A percentile compares a stretch with the other conserved stretches of the same genome.
These are phyloP conservation scores for Decorospora gaudefroyi DNA, from an alignment of 2,329 filamentous ascomycete genomes.

Conservation along the genomic window DNA sequence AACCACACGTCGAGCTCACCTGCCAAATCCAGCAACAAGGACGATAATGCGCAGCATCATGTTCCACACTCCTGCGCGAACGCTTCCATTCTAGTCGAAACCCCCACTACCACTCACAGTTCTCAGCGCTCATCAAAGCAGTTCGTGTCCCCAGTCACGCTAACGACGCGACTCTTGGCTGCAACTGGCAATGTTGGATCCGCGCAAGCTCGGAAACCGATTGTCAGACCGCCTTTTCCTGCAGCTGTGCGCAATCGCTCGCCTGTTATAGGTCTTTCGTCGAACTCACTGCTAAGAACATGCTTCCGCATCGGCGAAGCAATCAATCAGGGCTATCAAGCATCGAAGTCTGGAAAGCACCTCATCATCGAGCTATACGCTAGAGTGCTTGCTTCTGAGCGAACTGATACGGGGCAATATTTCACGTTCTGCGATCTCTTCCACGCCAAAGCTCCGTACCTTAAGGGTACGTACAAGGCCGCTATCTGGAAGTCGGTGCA, in stretches of 20 bases:
- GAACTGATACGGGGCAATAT: constrained; percentile 61
- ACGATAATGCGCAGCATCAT: neutral
- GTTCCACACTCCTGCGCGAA: neutral
- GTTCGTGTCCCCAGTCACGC: constrained; percentile 35
- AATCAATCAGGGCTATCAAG: constrained; percentile 55
- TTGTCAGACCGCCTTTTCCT: constrained; percentile 60
- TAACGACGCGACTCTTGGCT: constrained; percentile 20
- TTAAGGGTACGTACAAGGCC: constrained; percentile 52
- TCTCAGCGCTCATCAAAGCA: constrained; percentile 12
- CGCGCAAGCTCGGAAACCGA: constrained; percentile 44
- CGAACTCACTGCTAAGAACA: constrained; percentile 56
- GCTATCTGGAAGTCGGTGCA: constrained; percentile 52
- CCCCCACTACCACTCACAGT: neutral
- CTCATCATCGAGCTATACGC: constrained; percentile 66
- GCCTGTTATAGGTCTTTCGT: constrained; percentile 58
- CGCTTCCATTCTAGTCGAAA: neutral
- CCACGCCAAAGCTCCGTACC: constrained; percentile 61
- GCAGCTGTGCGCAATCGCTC: constrained; percentile 56
- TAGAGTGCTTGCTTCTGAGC: constrained; percentile 61
- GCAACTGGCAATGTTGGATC: constrained; percentile 4
- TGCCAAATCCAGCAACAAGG: neutral
- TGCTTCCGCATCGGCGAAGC: constrained; percentile 69
- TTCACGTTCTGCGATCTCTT: constrained; percentile 69
- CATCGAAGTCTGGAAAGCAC: constrained; percentile 55
- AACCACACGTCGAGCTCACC: constrained; percentile 6